These are phyloP conservation scores for Myrica gale DNA, from an alignment of 306 rosid species.

Conservation along the genomic window DNA sequence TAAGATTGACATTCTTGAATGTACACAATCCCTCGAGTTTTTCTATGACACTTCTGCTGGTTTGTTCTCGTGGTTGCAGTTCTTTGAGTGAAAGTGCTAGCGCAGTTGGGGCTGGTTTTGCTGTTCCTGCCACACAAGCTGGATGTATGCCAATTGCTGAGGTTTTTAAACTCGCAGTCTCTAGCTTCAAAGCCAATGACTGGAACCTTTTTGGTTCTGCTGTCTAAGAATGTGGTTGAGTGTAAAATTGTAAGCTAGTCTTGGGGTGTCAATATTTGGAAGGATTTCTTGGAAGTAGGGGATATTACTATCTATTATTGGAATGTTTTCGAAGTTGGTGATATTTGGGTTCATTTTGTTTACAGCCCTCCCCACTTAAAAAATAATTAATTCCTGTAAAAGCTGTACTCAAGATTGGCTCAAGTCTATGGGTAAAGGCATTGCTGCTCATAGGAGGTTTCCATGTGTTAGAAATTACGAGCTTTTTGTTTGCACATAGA, in stretches of 20 bases:
- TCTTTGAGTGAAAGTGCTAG: slow-evolving; percentile 81
- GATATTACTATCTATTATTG: background rate
- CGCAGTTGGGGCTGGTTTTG: slow-evolving; percentile 64
- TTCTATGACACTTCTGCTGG: slow-evolving; percentile 12
- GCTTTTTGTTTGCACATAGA: too few species aligned
- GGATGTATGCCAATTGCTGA: slow-evolving; percentile 75
- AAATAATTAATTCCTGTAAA: too few species aligned
- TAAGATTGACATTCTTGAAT: background rate
- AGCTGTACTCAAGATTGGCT: too few species aligned
- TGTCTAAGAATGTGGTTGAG: slow-evolving; percentile 17
- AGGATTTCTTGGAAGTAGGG: background rate
- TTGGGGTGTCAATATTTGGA: background rate
- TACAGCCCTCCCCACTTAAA: too few species aligned
- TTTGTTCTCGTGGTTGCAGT: slow-evolving; percentile 45
- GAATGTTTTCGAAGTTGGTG: background rate
- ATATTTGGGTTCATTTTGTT: background rate
- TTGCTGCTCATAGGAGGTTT: too few species aligned
- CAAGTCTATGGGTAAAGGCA: too few species aligned
- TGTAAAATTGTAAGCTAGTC: slow-evolving; percentile 6
- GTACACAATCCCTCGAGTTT: background rate
- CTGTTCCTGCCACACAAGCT: slow-evolving; percentile 65
- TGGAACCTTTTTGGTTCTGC: slow-evolving; percentile 61
- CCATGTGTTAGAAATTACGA: too few species aligned
- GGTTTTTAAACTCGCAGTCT: slow-evolving; percentile 59
- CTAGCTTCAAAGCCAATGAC: slow-evolving; percentile 72